Base-by-base conservation (phyloP, 306 rosid species). In the Myrica gale region DNA sequence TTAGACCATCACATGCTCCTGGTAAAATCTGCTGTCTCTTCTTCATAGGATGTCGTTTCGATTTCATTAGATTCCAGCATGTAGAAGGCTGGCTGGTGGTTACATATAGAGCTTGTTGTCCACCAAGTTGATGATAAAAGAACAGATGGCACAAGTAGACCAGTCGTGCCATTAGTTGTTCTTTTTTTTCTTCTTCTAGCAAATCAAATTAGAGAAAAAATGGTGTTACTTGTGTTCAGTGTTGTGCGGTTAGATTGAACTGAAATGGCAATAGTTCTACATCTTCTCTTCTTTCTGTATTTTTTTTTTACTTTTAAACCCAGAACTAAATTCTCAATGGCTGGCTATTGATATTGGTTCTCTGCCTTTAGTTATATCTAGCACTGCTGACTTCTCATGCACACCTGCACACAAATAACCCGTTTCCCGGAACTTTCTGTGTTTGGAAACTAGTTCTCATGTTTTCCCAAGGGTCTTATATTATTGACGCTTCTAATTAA, bases 21-120 rank as follows among this genome's bases (percentile, higher is more conserved):
- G 17, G 46, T 15, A 39, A 63, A 37, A 39, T 39, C 21, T 8
- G 11, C 39, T 37, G 68, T 62, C 20, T 63, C 6, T 62, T 7
- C 45, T 20, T 63, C 46, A 39, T 39, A 37, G 6, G n/a, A 63
- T 63, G 12, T 39, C 69, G 6, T 45, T 62, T 39, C 15, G 69
- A 62, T 62, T 63, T 62, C 39, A 37, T 6, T 63, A 39, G 44
- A 63, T 37, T 63, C 21, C 69, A 63, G 69, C 47, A 63, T 63
- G 47, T 39, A 39, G 10, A 39, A 63, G 69, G 46, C 47, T 58
- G 37, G 23, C 12, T 58, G 37, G 65, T 58, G 16, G 10, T 57
- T 58, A 23, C 65, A 58, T 21, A 23, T 23, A 39, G 26, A 57
- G 26, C 9, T 20, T 57, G 9, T 21, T 8, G 41, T 21, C 17